A percentile compares a stretch with the other conserved stretches of the same genome.
Conservation (phyloP, 2,329 filamentous ascomycete species). For the Penicillium sp. region DNA sequence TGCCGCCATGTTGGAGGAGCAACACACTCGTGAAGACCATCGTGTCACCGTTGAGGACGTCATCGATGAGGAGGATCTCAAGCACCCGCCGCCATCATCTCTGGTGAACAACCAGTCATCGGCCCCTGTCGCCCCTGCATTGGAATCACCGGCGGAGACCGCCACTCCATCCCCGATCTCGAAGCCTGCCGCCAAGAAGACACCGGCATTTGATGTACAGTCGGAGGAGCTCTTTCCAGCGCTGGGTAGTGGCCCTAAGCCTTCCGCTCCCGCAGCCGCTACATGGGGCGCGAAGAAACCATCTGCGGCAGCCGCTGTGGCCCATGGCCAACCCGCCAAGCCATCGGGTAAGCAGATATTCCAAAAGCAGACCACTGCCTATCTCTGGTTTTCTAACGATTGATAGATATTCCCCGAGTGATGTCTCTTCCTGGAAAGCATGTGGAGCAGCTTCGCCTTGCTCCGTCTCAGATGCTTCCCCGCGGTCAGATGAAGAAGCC, state of each 20-base stretch:
- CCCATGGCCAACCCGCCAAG: slow-evolving; percentile 47
- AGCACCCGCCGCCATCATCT: slow-evolving; percentile 55
- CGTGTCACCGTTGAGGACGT: slow-evolving; percentile 76
- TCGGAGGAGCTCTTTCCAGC: slow-evolving; percentile 94
- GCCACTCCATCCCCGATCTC: slow-evolving; percentile 40
- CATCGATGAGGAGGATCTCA: slow-evolving; percentile 72
- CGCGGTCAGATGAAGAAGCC: slow-evolving; percentile 79
- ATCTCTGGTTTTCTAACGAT: slow-evolving; percentile 9
- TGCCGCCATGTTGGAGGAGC: slow-evolving; percentile 54
- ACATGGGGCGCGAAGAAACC: slow-evolving; percentile 72
- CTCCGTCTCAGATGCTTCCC: slow-evolving; percentile 73
- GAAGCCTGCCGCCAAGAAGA: slow-evolving; percentile 41
- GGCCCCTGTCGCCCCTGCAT: slow-evolving; percentile 11
- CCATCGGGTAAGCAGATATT: slow-evolving; percentile 60
- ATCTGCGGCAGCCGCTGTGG: slow-evolving; percentile 36
- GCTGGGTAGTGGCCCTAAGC: slow-evolving; percentile 70
- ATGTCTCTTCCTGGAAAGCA: slow-evolving; percentile 81
- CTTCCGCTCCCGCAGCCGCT: slow-evolving; percentile 61
- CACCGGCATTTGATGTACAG: slow-evolving; percentile 69
- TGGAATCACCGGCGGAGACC: slow-evolving; percentile 27
- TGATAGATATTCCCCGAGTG: slow-evolving; percentile 49
- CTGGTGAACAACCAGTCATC: slow-evolving; percentile 37
- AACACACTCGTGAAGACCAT: slow-evolving; percentile 53
- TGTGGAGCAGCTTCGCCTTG: slow-evolving; percentile 71
- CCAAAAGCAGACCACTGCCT: slow-evolving; percentile 20